A percentile compares a stretch with the other conserved stretches of the same genome.
Evolutionary conservation across 2,329 filamentous ascomycete species (phyloP).

Genomic region (Nigrospora sphaerica): DNA sequence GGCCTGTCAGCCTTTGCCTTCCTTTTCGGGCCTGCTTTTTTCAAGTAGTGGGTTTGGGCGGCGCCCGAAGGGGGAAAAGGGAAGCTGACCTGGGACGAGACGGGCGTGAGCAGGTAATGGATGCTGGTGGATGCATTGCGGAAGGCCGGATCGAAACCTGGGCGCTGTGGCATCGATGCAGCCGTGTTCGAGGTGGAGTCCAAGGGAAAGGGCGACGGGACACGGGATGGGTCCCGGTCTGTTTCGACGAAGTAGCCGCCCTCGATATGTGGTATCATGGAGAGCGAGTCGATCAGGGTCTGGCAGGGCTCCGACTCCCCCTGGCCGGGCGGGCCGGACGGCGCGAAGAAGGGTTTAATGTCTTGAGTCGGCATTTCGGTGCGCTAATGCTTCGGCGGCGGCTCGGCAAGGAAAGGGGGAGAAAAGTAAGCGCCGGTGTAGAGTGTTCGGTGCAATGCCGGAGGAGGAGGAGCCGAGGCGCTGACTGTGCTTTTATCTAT

Average conservation of each 20-base stretch:
- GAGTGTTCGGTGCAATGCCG: too few relatives aligned
- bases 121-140: slow-evolving; percentile 55
- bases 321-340: background rate
- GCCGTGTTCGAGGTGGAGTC: slow-evolving; percentile 27
- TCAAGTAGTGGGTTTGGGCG: slow-evolving; percentile 25
- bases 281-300: slow-evolving; percentile 29
- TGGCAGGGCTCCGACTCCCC: background rate
- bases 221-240: slow-evolving; percentile 40
- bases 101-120: slow-evolving; percentile 55
- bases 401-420: too few relatives aligned
- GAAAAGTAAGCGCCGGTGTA: too few relatives aligned
- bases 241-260: slow-evolving; percentile 60
- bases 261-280: slow-evolving; percentile 50
- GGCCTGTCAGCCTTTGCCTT: too few relatives aligned
- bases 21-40: too few relatives aligned
- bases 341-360: background rate
- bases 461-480: too few relatives aligned
- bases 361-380: background rate
- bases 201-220: slow-evolving; percentile 48
- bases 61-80: too few relatives aligned
- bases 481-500: too few relatives aligned
- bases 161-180: slow-evolving; percentile 22
- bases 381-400: too few relatives aligned
- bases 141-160: slow-evolving; percentile 29
- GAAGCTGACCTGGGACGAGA: slow-evolving; percentile 6